These are phyloP conservation scores for Taphrina deformans DNA, from an alignment of 1,139 yeast genomes.

Conservation along the genomic window DNA sequence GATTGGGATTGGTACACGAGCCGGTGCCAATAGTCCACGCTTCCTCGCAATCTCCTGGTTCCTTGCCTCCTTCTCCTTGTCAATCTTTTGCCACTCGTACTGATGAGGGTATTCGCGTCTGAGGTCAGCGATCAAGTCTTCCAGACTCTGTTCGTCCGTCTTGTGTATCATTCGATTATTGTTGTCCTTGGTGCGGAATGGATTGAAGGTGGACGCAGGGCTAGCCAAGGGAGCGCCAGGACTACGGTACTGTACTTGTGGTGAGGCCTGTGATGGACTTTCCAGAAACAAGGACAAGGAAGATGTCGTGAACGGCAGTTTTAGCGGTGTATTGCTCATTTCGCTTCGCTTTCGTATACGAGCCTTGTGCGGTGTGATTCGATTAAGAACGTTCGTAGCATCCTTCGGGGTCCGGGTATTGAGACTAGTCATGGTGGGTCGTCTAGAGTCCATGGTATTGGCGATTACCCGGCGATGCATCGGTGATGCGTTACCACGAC, in stretches of 20 bases:
- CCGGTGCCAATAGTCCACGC: constrained; percentile 6
- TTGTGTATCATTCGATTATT: background rate
- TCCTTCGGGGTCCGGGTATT: constrained; percentile 14
- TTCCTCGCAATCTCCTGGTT: constrained; percentile 18
- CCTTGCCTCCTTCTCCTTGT: constrained; percentile 11
- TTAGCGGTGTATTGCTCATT: background rate
- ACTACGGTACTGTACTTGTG: constrained; percentile 16
- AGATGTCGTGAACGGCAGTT: background rate
- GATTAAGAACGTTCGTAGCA: constrained; percentile 1
- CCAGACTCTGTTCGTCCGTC: constrained; percentile 16
- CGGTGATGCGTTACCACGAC: constrained; percentile 1
- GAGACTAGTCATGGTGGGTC: background rate
- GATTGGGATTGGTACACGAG: constrained; percentile 12
- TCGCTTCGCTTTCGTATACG: constrained; percentile 6
- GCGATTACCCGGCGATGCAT: background rate
- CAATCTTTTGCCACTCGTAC: constrained; percentile 25
- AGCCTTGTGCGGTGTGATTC: constrained; percentile 12
- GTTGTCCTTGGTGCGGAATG: constrained; percentile 7
- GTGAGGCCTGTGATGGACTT: constrained; percentile 12
- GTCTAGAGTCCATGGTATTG: background rate
- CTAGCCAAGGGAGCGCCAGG: constrained; percentile 23
- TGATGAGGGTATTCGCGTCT: constrained; percentile 20
- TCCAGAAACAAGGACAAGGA: background rate
- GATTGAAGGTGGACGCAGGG: constrained; percentile 11
- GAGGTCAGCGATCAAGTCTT: constrained; percentile 15